A percentile compares a stretch with the other conserved stretches of the same genome.
Conservation (phyloP, 2,329 filamentous ascomycete genomes). For the Pleurostoma richardsiae region DNA sequence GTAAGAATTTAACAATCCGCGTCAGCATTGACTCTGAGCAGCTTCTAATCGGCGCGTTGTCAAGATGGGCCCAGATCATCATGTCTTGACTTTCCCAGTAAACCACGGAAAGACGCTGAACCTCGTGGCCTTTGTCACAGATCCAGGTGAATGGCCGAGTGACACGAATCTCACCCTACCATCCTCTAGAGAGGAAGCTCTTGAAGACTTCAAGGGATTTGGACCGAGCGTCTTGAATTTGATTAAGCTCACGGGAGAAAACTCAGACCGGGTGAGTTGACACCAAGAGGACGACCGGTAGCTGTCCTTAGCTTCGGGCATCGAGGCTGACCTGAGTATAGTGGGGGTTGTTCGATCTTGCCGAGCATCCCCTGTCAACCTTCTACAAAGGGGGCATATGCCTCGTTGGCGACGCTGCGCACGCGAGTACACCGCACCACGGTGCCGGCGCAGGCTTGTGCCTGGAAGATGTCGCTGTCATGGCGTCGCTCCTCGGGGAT, state of each 20-base stretch:
- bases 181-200: slow-evolving; percentile 23
- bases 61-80: slow-evolving; percentile 42
- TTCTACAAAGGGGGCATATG: slow-evolving; percentile 37
- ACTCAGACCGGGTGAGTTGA: slow-evolving; percentile 19
- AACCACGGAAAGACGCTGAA: slow-evolving; percentile 50
- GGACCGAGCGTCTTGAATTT: slow-evolving; percentile 22
- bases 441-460: slow-evolving; percentile 55
- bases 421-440: slow-evolving; percentile 56
- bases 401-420: slow-evolving; percentile 57
- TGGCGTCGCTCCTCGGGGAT: slow-evolving; percentile 40
- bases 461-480: slow-evolving; percentile 44
- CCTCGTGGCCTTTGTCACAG: slow-evolving; percentile 34
- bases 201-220: slow-evolving; percentile 28
- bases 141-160: slow-evolving; percentile 21
- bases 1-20: slow-evolving; percentile 1
- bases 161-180: slow-evolving; percentile 13
- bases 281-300: too few relatives aligned
- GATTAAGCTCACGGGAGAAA: slow-evolving; percentile 19
- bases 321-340: slow-evolving; percentile 9
- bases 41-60: slow-evolving; percentile 7
- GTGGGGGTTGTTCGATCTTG: slow-evolving; percentile 43
- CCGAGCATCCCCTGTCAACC: slow-evolving; percentile 32
- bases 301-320: background rate
- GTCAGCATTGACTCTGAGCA: too few relatives aligned
- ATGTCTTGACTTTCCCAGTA: slow-evolving; percentile 59